Percentiles rank a stretch among this genome's conserved stretches.
phyloP scores from a whole-genome alignment of 2,329 filamentous ascomycete species.

The Ceratocystis variospora region DNA sequence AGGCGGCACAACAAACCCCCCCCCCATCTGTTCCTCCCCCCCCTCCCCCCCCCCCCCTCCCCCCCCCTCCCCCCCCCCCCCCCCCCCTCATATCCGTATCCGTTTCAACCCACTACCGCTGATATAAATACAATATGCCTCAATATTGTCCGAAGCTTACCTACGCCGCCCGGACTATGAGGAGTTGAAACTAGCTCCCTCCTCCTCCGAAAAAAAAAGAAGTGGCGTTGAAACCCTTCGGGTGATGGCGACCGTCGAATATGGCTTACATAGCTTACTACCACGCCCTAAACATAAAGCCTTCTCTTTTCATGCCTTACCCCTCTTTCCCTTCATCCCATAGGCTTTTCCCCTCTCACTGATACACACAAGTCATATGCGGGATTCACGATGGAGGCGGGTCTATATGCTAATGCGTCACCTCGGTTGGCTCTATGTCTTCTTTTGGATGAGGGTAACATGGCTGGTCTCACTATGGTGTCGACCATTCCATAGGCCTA shows the following conservation, averaged over 20 bases:
- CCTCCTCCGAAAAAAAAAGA: background rate
- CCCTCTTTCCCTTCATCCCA: no score
- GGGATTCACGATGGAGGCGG: background rate
- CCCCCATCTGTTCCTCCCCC: no score
- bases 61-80: background rate
- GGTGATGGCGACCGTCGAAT: background rate
- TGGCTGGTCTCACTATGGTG: no score
- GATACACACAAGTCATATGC: background rate
- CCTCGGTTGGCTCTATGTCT: no score
- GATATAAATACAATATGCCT: slow-evolving; percentile 2
- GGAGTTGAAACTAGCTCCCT: background rate
- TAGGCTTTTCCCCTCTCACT: background rate
- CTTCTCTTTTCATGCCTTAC: background rate
- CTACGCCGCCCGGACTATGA: background rate
- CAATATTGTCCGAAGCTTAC: background rate
- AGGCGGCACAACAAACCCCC: no score
- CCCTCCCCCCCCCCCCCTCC: no score
- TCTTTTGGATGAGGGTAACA: no score
- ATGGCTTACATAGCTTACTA: background rate
- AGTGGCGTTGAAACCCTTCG: background rate
- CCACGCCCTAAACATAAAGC: background rate
- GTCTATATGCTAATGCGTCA: no score
- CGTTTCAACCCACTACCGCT: background rate
- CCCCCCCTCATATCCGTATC: background rate
- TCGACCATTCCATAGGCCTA: no score